Conservation (phyloP, 352 stramenopile species). For the Globisporangium paddicum region DNA sequence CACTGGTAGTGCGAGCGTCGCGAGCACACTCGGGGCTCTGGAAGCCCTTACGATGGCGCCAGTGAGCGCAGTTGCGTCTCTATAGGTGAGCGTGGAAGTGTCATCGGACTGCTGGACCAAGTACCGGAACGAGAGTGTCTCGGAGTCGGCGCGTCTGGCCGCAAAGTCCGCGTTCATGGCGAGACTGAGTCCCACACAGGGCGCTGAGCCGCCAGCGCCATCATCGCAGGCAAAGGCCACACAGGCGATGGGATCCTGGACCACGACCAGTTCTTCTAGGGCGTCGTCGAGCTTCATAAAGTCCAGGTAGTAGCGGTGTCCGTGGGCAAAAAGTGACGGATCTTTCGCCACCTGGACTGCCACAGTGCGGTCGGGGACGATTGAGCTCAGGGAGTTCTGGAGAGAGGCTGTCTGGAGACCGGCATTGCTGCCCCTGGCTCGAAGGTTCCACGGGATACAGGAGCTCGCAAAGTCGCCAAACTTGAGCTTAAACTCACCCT, state of each 20-base stretch:
- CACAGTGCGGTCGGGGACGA: conserved; percentile 34
- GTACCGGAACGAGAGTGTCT: conserved; percentile 56
- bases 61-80: conserved; percentile 22
- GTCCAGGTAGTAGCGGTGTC: conserved; percentile 40
- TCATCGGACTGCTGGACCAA: conserved; percentile 36
- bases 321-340: conserved; percentile 24
- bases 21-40: conserved; percentile 23
- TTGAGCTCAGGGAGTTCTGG: conserved; percentile 26
- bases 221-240: conserved; percentile 42
- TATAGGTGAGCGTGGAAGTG: conserved; percentile 20
- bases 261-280: conserved; percentile 20
- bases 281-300: conserved; percentile 44
- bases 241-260: conserved; percentile 8
- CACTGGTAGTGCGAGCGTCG: conserved; percentile 22
- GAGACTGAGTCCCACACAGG: conserved; percentile 34
- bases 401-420: conserved; percentile 21
- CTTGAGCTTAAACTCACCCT: conserved; percentile 37
- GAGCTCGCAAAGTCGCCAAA: conserved; percentile 27
- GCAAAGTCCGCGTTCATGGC: conserved; percentile 43
- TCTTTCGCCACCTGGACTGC: conserved; percentile 42
- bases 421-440: conserved; percentile 17
- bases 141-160: conserved; percentile 26
- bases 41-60: conserved; percentile 44
- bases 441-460: conserved; percentile 47
- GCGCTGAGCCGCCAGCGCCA: conserved; percentile 17